Conservation (phyloP, 106 monocot genomes). For the Dactylorhiza incarnata region DNA sequence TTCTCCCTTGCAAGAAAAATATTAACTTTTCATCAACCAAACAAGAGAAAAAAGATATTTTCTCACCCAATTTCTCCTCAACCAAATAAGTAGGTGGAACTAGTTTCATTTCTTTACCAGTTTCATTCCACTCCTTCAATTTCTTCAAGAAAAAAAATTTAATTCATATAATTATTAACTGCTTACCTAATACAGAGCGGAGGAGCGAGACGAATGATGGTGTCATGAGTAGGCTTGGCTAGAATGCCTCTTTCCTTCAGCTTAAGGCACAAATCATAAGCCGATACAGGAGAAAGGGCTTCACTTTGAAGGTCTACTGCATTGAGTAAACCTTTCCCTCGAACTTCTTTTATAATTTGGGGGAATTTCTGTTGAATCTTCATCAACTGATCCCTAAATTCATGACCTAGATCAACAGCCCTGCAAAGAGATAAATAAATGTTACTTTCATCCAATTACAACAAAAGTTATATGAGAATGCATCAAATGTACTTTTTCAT, state of each 20-base stretch:
- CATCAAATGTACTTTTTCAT: not conserved
- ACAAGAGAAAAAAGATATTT: not conserved
- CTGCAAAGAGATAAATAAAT: conserved; percentile 26
- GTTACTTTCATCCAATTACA: not conserved
- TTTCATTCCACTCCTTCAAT: not conserved
- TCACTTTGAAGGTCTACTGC: conserved; percentile 68
- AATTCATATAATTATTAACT: not conserved
- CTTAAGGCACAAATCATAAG: conserved; percentile 86
- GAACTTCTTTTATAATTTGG: conserved; percentile 73
- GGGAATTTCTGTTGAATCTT: conserved; percentile 68
- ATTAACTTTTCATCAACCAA: too few relatives aligned
- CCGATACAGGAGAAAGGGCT: conserved; percentile 67
- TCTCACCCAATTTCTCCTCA: not conserved
- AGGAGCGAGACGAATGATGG: conserved; percentile 91
- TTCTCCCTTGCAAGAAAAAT: too few relatives aligned
- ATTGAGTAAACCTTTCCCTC: conserved; percentile 91
- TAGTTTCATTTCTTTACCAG: not conserved
- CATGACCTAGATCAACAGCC: conserved; percentile 69
- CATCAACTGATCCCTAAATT: conserved; percentile 59
- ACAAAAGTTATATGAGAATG: not conserved
- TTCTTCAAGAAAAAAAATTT: not conserved
- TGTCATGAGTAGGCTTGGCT: conserved; percentile 96
- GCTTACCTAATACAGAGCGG: conserved; percentile 80
- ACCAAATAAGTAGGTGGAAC: not conserved
- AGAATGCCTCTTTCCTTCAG: conserved; percentile 96